phyloP scores from a whole-genome alignment of 768 basidiomycete species.

The Chalciporus pseudorubinellus region DNA sequence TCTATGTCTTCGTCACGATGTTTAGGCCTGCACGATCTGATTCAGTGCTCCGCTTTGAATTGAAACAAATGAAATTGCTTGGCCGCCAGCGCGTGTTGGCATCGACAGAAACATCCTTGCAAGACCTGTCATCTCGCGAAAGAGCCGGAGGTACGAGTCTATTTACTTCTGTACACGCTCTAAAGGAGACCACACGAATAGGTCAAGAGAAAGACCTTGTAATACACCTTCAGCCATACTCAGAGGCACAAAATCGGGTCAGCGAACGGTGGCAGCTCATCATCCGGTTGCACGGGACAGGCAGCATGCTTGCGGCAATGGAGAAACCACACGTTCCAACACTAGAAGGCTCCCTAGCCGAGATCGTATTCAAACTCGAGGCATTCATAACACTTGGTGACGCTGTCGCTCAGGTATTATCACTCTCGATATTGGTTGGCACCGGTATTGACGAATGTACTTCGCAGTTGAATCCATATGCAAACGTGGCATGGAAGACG shows the following conservation, averaged over 20 bases:
- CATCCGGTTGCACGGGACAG: slow-evolving; percentile 17
- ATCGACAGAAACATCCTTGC: slow-evolving; percentile 11
- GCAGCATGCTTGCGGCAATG: background rate
- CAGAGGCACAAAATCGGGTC: background rate
- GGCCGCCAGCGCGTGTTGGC: slow-evolving; percentile 16
- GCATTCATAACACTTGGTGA: slow-evolving; percentile 24
- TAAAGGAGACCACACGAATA: background rate
- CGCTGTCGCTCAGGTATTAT: slow-evolving; percentile 19
- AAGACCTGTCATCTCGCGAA: slow-evolving; percentile 13
- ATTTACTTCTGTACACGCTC: background rate
- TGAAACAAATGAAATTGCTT: slow-evolving; percentile 16
- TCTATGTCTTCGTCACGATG: background rate
- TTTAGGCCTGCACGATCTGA: slow-evolving; percentile 15
- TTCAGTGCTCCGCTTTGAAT: slow-evolving; percentile 23
- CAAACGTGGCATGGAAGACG: slow-evolving; percentile 28
- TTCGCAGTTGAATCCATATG: slow-evolving; percentile 25
- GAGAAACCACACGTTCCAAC: slow-evolving; percentile 1
- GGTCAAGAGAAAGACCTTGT: slow-evolving; percentile 12
- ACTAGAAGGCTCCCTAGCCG: slow-evolving; percentile 17
- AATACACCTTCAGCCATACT: slow-evolving; percentile 15
- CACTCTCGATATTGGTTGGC: background rate
- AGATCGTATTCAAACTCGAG: slow-evolving; percentile 24
- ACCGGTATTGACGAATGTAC: background rate
- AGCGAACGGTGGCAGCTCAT: slow-evolving; percentile 19
- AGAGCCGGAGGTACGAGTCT: slow-evolving; percentile 6